Conservation (phyloP, 345 rosid genomes). For the Populus davidiana region DNA sequence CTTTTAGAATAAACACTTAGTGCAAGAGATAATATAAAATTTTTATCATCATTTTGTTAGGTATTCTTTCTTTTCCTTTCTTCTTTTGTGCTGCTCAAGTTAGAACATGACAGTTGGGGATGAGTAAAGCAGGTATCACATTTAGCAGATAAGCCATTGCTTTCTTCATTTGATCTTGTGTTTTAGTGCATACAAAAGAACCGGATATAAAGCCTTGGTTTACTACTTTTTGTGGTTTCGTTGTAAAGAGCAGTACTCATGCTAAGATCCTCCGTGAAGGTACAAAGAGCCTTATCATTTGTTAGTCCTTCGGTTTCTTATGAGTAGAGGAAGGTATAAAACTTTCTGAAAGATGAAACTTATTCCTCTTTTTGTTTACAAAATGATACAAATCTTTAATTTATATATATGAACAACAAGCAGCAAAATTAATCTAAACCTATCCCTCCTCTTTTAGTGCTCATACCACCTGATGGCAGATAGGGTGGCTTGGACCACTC, state of each 20-base stretch:
- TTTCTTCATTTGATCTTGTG: not conserved
- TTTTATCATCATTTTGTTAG: not conserved
- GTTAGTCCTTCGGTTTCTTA: constrained; percentile 11
- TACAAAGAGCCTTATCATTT: not conserved
- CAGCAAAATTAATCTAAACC: not conserved
- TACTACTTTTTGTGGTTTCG: not conserved
- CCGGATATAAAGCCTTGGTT: not conserved
- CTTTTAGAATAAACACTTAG: not conserved
- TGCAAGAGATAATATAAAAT: not conserved
- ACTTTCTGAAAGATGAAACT: constrained; percentile 18
- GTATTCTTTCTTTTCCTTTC: not conserved
- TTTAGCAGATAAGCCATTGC: not conserved
- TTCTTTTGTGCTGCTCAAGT: constrained; percentile 9
- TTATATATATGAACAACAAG: not conserved
- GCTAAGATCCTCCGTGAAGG: not conserved
- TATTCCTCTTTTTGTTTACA: not conserved
- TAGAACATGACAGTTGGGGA: constrained; percentile 5
- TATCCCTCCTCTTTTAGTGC: not conserved
- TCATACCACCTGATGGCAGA: not conserved
- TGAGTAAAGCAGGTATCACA: not conserved
- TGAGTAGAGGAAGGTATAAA: constrained; percentile 23
- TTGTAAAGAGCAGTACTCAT: not conserved
- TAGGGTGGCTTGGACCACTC: not conserved
- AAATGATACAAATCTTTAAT: not conserved
- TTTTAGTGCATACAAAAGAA: not conserved